phyloP scores from a whole-genome alignment of 305 asterid species.

The Fraxinus floribunda region DNA sequence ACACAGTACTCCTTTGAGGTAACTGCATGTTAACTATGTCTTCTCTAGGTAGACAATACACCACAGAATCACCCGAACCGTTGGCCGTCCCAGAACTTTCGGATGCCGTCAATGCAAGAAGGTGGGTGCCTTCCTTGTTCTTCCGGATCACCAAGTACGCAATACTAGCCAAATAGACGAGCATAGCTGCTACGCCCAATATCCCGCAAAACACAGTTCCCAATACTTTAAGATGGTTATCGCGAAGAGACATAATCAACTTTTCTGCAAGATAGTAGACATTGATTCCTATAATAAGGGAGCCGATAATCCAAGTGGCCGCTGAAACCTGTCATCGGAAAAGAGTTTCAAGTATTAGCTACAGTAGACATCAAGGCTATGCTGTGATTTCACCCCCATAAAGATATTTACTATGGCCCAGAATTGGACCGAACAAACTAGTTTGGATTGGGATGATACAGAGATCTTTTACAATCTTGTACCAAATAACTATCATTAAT shows the following conservation, averaged over 20 bases:
- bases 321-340: slow-evolving; percentile 54
- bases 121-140: slow-evolving; percentile 59
- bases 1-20: slow-evolving; percentile 51
- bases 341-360: neutral
- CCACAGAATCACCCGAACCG: slow-evolving; percentile 12
- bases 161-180: slow-evolving; percentile 63
- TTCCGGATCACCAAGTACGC: slow-evolving; percentile 61
- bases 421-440: neutral
- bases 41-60: slow-evolving; percentile 52
- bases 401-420: neutral
- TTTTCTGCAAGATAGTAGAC: slow-evolving; percentile 67
- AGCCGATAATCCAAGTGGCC: slow-evolving; percentile 74
- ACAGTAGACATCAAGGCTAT: neutral
- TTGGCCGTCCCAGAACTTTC: slow-evolving; percentile 39
- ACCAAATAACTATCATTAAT: neutral
- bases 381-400: neutral
- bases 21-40: slow-evolving; percentile 77
- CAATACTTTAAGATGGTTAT: slow-evolving; percentile 40
- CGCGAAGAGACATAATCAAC: slow-evolving; percentile 53
- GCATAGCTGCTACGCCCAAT: slow-evolving; percentile 60
- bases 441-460: neutral
- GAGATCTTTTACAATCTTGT: neutral
- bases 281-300: slow-evolving; percentile 80
- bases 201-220: slow-evolving; percentile 60
- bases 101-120: slow-evolving; percentile 51